These are phyloP conservation scores for Murraya koenigii DNA, from an alignment of 345 rosid species.

Conservation along the genomic window DNA sequence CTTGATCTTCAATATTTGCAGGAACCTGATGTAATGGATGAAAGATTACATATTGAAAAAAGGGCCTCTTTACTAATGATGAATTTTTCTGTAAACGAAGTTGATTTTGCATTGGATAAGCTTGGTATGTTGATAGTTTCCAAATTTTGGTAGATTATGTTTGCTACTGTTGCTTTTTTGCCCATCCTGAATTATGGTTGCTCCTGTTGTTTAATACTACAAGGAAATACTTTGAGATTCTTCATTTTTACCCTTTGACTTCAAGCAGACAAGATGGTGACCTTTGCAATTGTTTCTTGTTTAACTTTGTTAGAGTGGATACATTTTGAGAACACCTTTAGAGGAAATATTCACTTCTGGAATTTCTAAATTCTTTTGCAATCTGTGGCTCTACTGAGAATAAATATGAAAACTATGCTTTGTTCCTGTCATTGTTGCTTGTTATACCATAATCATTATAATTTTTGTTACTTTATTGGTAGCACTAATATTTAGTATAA, in stretches of 20 bases:
- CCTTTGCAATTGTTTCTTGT: background rate
- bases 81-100: constrained; percentile 61
- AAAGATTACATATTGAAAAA: constrained; percentile 41
- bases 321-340: background rate
- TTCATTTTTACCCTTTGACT: constrained; percentile 1
- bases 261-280: background rate
- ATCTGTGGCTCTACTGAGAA: background rate
- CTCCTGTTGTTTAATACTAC: background rate
- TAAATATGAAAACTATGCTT: background rate
- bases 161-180: background rate
- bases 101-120: constrained; percentile 70
- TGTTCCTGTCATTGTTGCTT: background rate
- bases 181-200: background rate
- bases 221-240: background rate
- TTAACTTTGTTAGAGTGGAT: background rate
- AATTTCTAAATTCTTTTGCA: background rate
- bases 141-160: background rate
- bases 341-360: background rate
- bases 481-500: background rate
- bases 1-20: constrained; percentile 29
- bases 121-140: constrained; percentile 50
- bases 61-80: constrained; percentile 59
- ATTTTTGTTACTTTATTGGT: background rate
- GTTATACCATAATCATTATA: background rate
- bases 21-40: constrained; percentile 64